These are phyloP conservation scores for Hevea brasiliensis DNA, from an alignment of 345 rosid genomes.

Conservation along the genomic window DNA sequence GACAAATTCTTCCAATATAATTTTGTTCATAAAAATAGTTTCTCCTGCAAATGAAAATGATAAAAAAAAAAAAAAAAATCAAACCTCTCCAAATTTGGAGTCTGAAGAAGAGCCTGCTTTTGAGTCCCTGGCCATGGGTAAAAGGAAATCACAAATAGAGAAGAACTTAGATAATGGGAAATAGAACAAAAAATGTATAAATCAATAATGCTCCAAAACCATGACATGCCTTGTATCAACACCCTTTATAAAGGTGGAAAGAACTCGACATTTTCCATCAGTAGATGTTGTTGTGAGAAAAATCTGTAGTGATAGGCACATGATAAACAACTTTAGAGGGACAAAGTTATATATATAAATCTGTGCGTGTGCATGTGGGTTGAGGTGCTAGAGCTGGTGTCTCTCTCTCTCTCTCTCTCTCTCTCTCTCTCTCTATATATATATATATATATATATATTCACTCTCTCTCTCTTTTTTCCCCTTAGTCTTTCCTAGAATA, in stretches of 20 bases:
- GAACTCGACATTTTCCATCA: slow-evolving; percentile 94
- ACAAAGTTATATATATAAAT: too few species aligned
- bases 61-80: slow-evolving; percentile 25
- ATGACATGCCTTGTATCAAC: slow-evolving; percentile 74
- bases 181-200: slow-evolving; percentile 5
- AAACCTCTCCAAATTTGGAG: slow-evolving; percentile 93
- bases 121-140: slow-evolving; percentile 55
- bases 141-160: too few species aligned
- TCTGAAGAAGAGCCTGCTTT: slow-evolving; percentile 67
- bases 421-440: too few species aligned
- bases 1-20: too few species aligned
- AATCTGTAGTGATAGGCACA: slow-evolving; percentile 42
- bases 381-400: too few species aligned
- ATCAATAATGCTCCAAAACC: background rate
- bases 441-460: too few species aligned
- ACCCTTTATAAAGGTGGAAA: slow-evolving; percentile 97
- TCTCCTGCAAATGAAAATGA: background rate
- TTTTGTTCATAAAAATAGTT: background rate
- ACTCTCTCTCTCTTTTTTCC: too few species aligned
- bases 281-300: slow-evolving; percentile 94
- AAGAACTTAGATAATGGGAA: too few species aligned
- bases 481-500: too few species aligned
- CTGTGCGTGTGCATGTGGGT: too few species aligned
- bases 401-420: too few species aligned
- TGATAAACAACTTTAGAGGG: too few species aligned